phyloP scores from a whole-genome alignment of 1,139 yeast species.

The Diutina pseudorugosa region DNA sequence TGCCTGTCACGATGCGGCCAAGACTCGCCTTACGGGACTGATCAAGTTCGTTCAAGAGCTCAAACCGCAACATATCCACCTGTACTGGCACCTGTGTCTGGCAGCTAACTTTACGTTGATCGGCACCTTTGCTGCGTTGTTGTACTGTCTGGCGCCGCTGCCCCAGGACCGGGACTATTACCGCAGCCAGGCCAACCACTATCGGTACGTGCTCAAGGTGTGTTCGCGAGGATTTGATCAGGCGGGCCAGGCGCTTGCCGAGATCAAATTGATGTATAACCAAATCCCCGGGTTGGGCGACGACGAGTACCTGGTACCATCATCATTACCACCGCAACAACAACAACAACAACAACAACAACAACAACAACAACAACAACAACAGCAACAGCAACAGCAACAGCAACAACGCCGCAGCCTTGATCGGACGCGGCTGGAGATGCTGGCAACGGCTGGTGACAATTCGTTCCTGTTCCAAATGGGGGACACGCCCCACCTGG shows the following conservation, averaged over 20 bases:
- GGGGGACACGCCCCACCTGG: neutral
- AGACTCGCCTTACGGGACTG: slow-evolving; percentile 67
- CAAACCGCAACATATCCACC: slow-evolving; percentile 69
- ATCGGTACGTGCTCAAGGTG: slow-evolving; percentile 62
- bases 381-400: no score
- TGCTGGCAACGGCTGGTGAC: neutral
- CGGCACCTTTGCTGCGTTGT: slow-evolving; percentile 75
- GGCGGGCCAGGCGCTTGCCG: slow-evolving; percentile 54
- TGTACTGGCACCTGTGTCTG: slow-evolving; percentile 83
- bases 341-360: no score
- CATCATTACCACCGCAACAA: no score
- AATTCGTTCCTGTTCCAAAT: neutral
- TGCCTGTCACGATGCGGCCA: slow-evolving; percentile 79
- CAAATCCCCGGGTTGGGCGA: slow-evolving; percentile 58
- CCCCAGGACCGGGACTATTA: slow-evolving; percentile 53
- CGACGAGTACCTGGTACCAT: slow-evolving; percentile 13
- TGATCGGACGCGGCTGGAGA: neutral
- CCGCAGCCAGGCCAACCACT: slow-evolving; percentile 58
- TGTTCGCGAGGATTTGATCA: slow-evolving; percentile 67
- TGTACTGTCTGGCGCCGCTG: slow-evolving; percentile 49
- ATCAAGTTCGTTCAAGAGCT: slow-evolving; percentile 67
- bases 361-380: no score
- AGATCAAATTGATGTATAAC: slow-evolving; percentile 50
- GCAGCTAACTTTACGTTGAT: slow-evolving; percentile 67
- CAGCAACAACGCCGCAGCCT: neutral